Conservation (phyloP, 2,329 filamentous ascomycete genomes). For the Gnomoniopsis smithogilvyi region DNA sequence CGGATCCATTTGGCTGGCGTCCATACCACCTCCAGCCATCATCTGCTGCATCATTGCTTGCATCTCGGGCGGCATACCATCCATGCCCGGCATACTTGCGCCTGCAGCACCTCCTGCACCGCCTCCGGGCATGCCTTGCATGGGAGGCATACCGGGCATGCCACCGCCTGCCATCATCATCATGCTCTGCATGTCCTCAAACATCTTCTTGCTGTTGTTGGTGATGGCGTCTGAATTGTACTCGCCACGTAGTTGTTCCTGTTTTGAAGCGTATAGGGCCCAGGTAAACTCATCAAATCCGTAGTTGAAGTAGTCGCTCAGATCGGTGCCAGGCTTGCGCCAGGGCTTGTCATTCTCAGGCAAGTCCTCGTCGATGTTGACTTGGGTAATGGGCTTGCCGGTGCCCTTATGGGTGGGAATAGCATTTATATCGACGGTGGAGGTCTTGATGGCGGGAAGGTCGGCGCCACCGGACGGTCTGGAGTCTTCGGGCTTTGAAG, state of each 20-base stretch:
- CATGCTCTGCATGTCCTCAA: constrained; percentile 66
- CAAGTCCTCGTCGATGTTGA: constrained; percentile 73
- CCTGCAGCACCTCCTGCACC: constrained; percentile 24
- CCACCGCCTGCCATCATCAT: constrained; percentile 56
- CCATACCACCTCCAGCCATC: constrained; percentile 59
- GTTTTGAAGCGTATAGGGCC: constrained; percentile 89
- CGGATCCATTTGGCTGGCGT: constrained; percentile 65
- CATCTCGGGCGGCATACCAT: constrained; percentile 64
- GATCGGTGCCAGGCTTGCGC: constrained; percentile 89
- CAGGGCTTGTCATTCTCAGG: constrained; percentile 87
- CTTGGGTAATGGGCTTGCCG: constrained; percentile 76
- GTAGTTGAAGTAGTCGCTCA: constrained; percentile 98
- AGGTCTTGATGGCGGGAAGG: constrained; percentile 66
- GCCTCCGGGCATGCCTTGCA: constrained; percentile 35
- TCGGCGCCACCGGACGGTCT: constrained; percentile 20
- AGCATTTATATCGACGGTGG: constrained; percentile 79
- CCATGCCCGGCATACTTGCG: constrained; percentile 53
- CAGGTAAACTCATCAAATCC: constrained; percentile 98
- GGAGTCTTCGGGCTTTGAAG: constrained; percentile 30
- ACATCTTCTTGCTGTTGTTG: constrained; percentile 73
- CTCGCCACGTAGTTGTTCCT: constrained; percentile 73
- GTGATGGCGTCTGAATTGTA: constrained; percentile 65
- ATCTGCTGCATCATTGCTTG: constrained; percentile 69
- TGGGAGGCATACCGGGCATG: constrained; percentile 33
- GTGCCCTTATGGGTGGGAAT: constrained; percentile 75